Base-by-base conservation (phyloP, 768 basidiomycete genomes). In the Kwoniella sp. region DNA sequence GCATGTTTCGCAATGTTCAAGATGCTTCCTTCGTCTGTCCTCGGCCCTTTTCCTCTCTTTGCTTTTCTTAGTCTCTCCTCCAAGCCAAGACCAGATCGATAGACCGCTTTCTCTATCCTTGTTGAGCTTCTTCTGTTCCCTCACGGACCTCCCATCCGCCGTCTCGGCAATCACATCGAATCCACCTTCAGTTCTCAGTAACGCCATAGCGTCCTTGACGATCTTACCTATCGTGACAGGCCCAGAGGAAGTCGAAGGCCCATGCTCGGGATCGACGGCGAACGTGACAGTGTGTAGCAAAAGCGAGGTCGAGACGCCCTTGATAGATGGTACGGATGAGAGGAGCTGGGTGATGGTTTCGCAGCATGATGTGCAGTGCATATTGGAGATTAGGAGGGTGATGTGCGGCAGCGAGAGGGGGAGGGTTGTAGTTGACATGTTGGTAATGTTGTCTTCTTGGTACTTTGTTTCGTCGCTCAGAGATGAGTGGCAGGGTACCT, bases 361-460 rank as follows among this genome's bases (percentile, higher is more conserved):
- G 49, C 59, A 58, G 52, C 73, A 75, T 21, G 73, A 70, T 3
- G 73, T 71, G 58, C 73, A 75, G 60, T 75, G 73, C 71, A 75
- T 68, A 62, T 75, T 75, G n/a, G 30, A 36, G 54, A 72, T 63
- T 3, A 72, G 49, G 12, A 72, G 66, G 1, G 61, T 61, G 29
- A 64, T 53, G 13, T 55, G 59, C 5, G 67, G 55, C 21, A 58
- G 40, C 9, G 51, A 57, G 27, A 44, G 33, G 0, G 56, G 62
- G 2, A 58, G 36, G 9, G 62, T 44, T 26, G 48, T 17, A 7
- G 29, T 6, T 1, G 29, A 37, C 52, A 54, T 54, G 52, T 17
- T 33, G 40, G 3, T 10, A 3, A 33, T 33, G 33, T 33, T 33
- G 13, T 33, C 7, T 33, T 33, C 7, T 13, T 6, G 13, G 33